Evolutionary conservation across 371 early-diverging fungal genomes (phyloP).

Genomic region (Circinella minor): DNA sequence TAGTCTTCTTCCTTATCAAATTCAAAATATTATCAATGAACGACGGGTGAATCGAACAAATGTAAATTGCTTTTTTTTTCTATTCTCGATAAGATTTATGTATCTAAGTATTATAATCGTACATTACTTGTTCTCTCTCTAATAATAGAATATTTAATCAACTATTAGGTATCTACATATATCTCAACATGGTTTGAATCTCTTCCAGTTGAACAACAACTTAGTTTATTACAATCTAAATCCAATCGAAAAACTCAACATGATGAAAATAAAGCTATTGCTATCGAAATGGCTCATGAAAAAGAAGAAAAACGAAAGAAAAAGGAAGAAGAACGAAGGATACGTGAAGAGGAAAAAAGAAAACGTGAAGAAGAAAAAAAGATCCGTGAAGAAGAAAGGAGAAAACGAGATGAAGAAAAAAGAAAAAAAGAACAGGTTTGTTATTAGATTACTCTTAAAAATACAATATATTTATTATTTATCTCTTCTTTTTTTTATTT

Average conservation of each 20-base stretch:
- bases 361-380: slow-evolving; percentile 24
- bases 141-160: background rate
- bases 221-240: slow-evolving; percentile 22
- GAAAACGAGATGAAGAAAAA: slow-evolving; percentile 44
- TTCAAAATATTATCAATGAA: slow-evolving; percentile 24
- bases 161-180: slow-evolving; percentile 26
- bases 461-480: too few relatives aligned
- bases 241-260: slow-evolving; percentile 20
- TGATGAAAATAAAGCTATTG: slow-evolving; percentile 9
- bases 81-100: too few relatives aligned
- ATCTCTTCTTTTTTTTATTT: slow-evolving; percentile 4
- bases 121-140: too few relatives aligned
- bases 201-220: slow-evolving; percentile 23
- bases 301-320: slow-evolving; percentile 28
- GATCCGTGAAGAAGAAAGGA: slow-evolving; percentile 42
- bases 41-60: slow-evolving; percentile 36
- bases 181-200: slow-evolving; percentile 16
- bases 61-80: slow-evolving; percentile 16
- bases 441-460: too few relatives aligned
- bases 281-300: slow-evolving; percentile 29
- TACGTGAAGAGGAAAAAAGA: slow-evolving; percentile 22
- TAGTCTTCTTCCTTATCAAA: slow-evolving; percentile 36
- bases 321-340: slow-evolving; percentile 26
- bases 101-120: too few relatives aligned
- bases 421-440: slow-evolving; percentile 41